Base-by-base conservation (phyloP, 352 stramenopile genomes). In the Globisporangium recalcitrans region DNA sequence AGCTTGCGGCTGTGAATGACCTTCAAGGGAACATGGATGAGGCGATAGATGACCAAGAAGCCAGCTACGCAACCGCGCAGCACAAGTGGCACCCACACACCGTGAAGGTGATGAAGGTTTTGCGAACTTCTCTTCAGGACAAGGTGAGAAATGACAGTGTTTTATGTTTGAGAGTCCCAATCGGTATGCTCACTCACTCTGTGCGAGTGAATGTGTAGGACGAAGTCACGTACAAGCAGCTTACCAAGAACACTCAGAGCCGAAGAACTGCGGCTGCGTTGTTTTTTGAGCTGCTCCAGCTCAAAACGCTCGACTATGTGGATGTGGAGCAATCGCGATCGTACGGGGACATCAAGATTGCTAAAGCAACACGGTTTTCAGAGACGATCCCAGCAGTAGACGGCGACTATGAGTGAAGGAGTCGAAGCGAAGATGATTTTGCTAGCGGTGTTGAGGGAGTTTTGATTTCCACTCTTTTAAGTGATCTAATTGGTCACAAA, bases 81-180 rank as follows among this genome's bases (percentile, higher is more conserved):
- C 89, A 98, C 75, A 98, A 98, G 67, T 99, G 96, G 96, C 96
- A 99, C 77, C 97, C 96, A 38, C 95, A 99, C 73, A 99, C 96
- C 1, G 84, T 98, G 57, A 97, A 98, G 68, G 96, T 99, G 58
- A 93, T 93, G 78, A 88, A 91, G 44, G 83, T 94, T n/a, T 40
- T 96, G 69, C 78, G 82, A 11, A 75, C 82, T 54, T 88, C 87
- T 8, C 69, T 96, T 14, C 60, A 84, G 16, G 67, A 93, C 54
- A 92, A 96, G 67, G 75, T 84, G 52, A 49, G 57, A 32, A 22
- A 22, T 1, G 40, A 31, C 8, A 9, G 38, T 9, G 27, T 58
- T 6, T 44, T 56, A 1, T 55, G 14, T 24, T 60, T 62, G 14
- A 26, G 62, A 16, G 22, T 69, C 36, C 1, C 21, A 27, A 29